Conservation (phyloP, 345 rosid genomes). For the Linum lewisii region DNA sequence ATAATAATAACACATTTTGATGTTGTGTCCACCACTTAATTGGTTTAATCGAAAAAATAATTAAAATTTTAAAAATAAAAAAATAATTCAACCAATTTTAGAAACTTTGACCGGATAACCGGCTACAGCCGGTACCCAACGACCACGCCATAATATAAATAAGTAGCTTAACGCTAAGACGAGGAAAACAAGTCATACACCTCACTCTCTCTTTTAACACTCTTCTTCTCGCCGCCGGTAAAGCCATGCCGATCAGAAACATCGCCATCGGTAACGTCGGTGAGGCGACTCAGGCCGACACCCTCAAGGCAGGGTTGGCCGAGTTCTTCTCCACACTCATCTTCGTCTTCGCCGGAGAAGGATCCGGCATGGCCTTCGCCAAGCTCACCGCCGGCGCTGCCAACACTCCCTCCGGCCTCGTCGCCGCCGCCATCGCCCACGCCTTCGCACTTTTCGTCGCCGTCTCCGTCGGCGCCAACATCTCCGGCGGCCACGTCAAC, state of each 20-base stretch:
- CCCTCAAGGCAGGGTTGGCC: constrained; percentile 3
- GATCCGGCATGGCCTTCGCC: constrained; percentile 5
- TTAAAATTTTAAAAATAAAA: too few relatives aligned
- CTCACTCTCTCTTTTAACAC: neutral
- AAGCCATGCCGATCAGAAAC: constrained; percentile 4
- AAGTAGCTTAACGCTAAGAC: neutral
- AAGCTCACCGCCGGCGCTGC: constrained; percentile 4
- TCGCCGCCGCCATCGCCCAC: constrained; percentile 2
- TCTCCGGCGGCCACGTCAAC: constrained; percentile 9
- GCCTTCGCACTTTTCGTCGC: constrained; percentile 3
- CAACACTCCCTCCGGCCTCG: constrained; percentile 2
- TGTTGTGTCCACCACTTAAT: too few relatives aligned
- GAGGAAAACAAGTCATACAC: neutral
- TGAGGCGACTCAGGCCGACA: constrained; percentile 1
- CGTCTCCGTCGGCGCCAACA: constrained; percentile 6
- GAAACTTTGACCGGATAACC: neutral
- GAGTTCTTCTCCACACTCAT: constrained; percentile 6
- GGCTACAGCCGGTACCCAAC: neutral
- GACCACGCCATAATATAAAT: neutral
- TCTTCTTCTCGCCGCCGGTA: neutral
- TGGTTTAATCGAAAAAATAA: too few relatives aligned
- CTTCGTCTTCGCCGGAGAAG: constrained; percentile 8
- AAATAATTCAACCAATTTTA: too few relatives aligned
- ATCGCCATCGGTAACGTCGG: neutral
- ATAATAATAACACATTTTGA: too few relatives aligned